Conservation (phyloP, 805 yeast genomes). For the Zygotorulaspora chibaensis region DNA sequence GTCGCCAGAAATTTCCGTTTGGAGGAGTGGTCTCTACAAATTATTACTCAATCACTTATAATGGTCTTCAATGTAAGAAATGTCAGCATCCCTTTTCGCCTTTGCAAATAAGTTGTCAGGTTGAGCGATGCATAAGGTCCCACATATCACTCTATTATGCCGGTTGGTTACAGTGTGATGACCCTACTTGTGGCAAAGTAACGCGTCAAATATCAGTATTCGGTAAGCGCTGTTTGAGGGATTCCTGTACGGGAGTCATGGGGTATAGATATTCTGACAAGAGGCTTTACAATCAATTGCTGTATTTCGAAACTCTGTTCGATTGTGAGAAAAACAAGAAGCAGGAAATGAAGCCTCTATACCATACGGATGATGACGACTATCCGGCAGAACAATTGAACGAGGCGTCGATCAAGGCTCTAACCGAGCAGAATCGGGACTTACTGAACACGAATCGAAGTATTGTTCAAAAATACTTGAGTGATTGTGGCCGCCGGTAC, state of each 20-base stretch:
- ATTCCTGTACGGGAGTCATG: constrained; percentile 74
- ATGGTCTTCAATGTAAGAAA: constrained; percentile 65
- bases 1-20: constrained; percentile 58
- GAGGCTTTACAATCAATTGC: constrained; percentile 78
- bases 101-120: constrained; percentile 59
- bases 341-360: constrained; percentile 50
- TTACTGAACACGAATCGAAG: constrained; percentile 49
- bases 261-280: constrained; percentile 70
- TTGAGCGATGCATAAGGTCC: constrained; percentile 66
- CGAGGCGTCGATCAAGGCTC: constrained; percentile 59
- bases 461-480: constrained; percentile 68
- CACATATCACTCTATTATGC: constrained; percentile 75
- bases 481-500: constrained; percentile 81
- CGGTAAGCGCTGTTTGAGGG: constrained; percentile 71
- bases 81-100: constrained; percentile 53
- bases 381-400: constrained; percentile 33
- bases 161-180: constrained; percentile 86
- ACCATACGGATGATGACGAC: constrained; percentile 35
- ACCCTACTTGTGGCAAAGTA: constrained; percentile 67
- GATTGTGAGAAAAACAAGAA: constrained; percentile 74
- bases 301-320: constrained; percentile 73
- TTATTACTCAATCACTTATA: constrained; percentile 55
- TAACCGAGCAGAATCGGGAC: constrained; percentile 74
- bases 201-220: constrained; percentile 87
- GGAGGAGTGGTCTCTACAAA: constrained; percentile 70